Evolutionary conservation across 495 filamentous ascomycete genomes (phyloP), one percentile per base, ranked within the genome.

Genomic region (Pyrenula aspistea): DNA sequence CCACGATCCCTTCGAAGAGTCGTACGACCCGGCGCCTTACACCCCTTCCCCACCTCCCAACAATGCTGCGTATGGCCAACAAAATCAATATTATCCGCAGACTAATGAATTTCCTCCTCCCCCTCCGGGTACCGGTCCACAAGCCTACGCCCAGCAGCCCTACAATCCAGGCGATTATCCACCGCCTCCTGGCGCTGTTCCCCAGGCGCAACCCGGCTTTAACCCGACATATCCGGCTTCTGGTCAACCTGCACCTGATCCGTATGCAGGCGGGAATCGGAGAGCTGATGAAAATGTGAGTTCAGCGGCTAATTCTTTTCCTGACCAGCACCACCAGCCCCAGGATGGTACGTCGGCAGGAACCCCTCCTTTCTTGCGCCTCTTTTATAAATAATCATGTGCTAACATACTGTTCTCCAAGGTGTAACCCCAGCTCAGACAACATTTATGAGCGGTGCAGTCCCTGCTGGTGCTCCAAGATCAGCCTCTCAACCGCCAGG

Each of bases 211-310:
- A 61, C 65, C 70, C 10, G 77, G 73, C 53, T 56, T 62, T 22
- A 50, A 57, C 25, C 49, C 49, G 22, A 65, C 65, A 25, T 78
- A 77, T 56, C 69, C 72, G 12, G 67, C 70, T 55, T 66, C 22
- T 63, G 59, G 24, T 60, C 70, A 47, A 72, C 50, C 22, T 52
- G 8, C 63, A 36, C 64, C 69, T 20, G 71, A 74, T 54, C 61
- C 69, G 2, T 78, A 76, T 55, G 67, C 67, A 47, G 65, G 68
- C 24, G 69, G 70, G 61, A 65, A 73, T 24, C 71, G 73, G 53
- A 68, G 75, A 62, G 72, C 68, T 57, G 76, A 80, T 67, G 76
- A 79, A 62, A 80, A 78, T 77, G 77, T 80, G 76, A 80, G 77
- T 76, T 64, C 68, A 60, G 63, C 66, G 61, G 58, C 60, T 61